Evolutionary conservation across 2,329 filamentous ascomycete genomes (phyloP).

Genomic region (Microdochium trichocladiopsis): DNA sequence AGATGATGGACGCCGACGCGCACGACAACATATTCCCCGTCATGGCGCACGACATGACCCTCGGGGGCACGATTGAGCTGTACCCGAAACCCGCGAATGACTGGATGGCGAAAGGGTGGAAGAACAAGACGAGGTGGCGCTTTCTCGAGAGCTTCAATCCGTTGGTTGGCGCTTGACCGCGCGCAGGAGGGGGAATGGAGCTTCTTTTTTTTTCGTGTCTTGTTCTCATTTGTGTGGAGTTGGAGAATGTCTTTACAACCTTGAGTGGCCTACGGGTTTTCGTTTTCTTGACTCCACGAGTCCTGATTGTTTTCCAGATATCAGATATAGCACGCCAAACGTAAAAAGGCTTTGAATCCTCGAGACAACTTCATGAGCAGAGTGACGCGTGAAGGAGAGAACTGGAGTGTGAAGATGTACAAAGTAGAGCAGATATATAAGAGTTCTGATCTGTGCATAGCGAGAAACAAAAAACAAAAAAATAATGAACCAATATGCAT

Average conservation of each 20-base stretch:
- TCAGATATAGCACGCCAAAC: background rate
- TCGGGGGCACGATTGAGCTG: background rate
- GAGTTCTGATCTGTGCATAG: too few species aligned
- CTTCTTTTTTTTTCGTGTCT: background rate
- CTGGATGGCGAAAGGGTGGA: background rate
- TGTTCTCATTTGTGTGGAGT: too few species aligned
- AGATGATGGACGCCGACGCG: background rate
- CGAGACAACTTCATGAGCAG: background rate
- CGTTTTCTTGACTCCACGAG: background rate
- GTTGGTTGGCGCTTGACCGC: background rate
- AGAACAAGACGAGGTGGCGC: background rate
- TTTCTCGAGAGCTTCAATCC: background rate
- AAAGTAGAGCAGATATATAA: too few species aligned
- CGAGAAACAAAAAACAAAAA: too few species aligned
- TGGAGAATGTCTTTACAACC: background rate
- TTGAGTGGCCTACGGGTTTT: too few species aligned
- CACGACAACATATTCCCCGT: background rate
- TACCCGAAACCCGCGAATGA: background rate
- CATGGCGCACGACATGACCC: background rate
- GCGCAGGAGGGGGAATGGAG: background rate
- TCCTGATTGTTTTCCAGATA: too few species aligned
- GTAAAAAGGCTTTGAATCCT: background rate
- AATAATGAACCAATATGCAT: too few species aligned
- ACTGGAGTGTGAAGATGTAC: background rate
- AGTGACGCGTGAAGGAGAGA: background rate